A percentile compares a stretch with the other conserved stretches of the same genome.
Conservation (phyloP, 768 basidiomycete species). For the Pisolithus albus region DNA sequence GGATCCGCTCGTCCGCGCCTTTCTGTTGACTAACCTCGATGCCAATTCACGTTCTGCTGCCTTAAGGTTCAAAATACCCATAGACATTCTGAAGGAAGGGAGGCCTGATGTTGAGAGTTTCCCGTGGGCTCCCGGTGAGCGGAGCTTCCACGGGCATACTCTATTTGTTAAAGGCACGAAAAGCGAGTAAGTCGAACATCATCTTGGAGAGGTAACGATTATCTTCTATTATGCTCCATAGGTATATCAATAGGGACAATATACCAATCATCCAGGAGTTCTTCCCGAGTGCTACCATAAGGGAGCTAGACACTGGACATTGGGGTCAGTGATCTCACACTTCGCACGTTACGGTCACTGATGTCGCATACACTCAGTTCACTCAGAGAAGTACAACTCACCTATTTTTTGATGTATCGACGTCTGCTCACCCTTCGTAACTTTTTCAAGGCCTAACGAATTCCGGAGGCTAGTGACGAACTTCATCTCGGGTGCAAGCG, state of each 20-base stretch:
- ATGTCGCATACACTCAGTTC: constrained; percentile 43
- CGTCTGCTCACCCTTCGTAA: background rate
- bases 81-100: constrained; percentile 54
- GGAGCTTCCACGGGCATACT: constrained; percentile 49
- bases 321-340: constrained; percentile 56
- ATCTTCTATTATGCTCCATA: constrained; percentile 19
- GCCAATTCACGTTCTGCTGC: constrained; percentile 21
- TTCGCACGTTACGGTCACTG: constrained; percentile 1
- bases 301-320: constrained; percentile 69
- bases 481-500: constrained; percentile 12
- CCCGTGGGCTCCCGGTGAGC: constrained; percentile 57
- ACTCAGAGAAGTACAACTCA: constrained; percentile 58
- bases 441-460: constrained; percentile 41
- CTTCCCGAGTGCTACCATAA: constrained; percentile 65
- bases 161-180: constrained; percentile 74
- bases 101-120: constrained; percentile 73
- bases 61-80: constrained; percentile 68
- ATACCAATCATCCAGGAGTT: constrained; percentile 52
- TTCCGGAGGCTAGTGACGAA: constrained; percentile 38
- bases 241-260: constrained; percentile 73
- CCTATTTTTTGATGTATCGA: background rate
- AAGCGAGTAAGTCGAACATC: constrained; percentile 48
- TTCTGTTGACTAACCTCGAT: constrained; percentile 78
- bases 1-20: constrained; percentile 71
- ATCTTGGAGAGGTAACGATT: background rate